Base-by-base conservation (phyloP, 2,329 filamentous ascomycete genomes). In the Sarocladium kiliense region DNA sequence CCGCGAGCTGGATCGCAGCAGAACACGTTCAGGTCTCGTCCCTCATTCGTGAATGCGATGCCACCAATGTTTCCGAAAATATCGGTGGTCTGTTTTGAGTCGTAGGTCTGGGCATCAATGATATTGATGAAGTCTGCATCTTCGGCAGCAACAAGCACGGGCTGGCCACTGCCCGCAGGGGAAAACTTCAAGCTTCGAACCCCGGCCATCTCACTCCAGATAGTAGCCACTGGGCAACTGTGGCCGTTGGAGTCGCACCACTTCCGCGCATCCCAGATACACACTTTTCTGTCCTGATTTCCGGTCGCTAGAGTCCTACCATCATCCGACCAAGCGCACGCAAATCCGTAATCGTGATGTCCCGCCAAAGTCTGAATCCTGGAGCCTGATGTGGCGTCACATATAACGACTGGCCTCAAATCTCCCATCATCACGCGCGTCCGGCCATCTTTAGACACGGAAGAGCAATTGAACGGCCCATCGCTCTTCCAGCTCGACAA, bases 261-360 rank as follows among this genome's bases (percentile, higher is more conserved):
- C 54, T 80, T 83, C 9, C 89, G 80, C 7, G 88, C 86, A 66
- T 93, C 89, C 84, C 87, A 92, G 50, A 93, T 82, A 59, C 85
- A 83, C 60, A 92, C 78, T 26, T 77, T 79, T 65, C 80, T 86
- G 67, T 93, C 89, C 68, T 93, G 88, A 58, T 86, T 87, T 21
- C 85, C 88, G 0, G 89, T 92, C 12, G 89, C 89, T 19, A 92
- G 79, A 12, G 85, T 86, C 72, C 85, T 84, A 30, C 88, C 88
- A 65, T 92, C 86, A 54, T 87, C 84, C 18, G 88, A 86, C 89
- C 89, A 93, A 60, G 87, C 88, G 63, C 87, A 91, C 1, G 88
- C 84, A 63, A 92, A 93, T 2, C 84, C 87, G 61, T 79, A 88
- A 64, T 91, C 88, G 14, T 75, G 75, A 64, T 91, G 87, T 2